Base-by-base conservation (phyloP, 768 basidiomycete genomes). In the Collybiopsis confluens region DNA sequence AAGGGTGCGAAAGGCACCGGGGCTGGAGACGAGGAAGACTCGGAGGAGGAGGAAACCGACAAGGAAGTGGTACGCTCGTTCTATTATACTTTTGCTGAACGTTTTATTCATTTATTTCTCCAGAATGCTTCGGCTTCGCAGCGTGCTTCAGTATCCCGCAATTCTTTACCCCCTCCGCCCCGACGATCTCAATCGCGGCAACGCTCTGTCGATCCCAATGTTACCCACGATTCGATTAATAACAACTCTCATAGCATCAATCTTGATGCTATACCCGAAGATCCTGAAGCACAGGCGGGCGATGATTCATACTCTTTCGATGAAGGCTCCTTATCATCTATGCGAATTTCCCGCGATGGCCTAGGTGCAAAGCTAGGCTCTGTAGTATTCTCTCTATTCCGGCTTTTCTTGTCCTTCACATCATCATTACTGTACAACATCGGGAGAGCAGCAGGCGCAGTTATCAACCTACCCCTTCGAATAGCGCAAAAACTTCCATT, bases 211-310 rank as follows among this genome's bases (percentile, higher is more conserved):
- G 58, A 13, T 52, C 59, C 59, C 10, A 26, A 60, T 23, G 59
- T 58, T 30, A 56, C 64, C 46, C 72, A 79, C 26, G 69, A 68
- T 8, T 75, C 78, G 2, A 59, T 74, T 45, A 64, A n/a, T n/a
- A n/a, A 65, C 35, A 73, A 79, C 23, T 67, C 74, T 23, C 80
- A 81, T 54, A 58, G 27, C 80, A 81, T 55, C 56, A 77, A 80
- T 2, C 74, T 90, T 24, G 70, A 79, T 21, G 79, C 84, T 7
- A 86, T 90, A 60, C 73, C 78, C 4, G 88, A 90, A 71, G 82
- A 89, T 2, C 86, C 88, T 62, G 73, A 69, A 26, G 46, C 27
- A 23, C 40, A 42, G 23, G 62, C 64, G 16, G 50, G 46, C 15
- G 63, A 68, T 54, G 61, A 62, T 28, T 55, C 66, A 5, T n/a